A percentile compares a stretch with the other conserved stretches of the same genome.
phyloP scores from a whole-genome alignment of 306 rosid species.

The Hippophae tibetana region DNA sequence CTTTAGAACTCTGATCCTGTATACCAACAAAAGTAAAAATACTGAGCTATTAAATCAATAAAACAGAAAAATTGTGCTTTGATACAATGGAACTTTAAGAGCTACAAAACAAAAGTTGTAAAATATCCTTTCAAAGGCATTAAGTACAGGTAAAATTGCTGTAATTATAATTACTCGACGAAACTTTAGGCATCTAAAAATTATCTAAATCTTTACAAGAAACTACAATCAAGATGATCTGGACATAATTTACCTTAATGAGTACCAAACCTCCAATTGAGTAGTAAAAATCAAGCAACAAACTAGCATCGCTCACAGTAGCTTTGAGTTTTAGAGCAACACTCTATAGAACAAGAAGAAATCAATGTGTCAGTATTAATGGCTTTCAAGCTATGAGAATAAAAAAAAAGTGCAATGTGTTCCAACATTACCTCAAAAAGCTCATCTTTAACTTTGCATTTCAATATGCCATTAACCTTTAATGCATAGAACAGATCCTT shows the following conservation, averaged over 20 bases:
- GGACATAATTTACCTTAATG: slow-evolving; percentile 45
- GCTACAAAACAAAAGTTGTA: not conserved
- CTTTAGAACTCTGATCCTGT: slow-evolving; percentile 66
- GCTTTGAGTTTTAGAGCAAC: slow-evolving; percentile 50
- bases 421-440: slow-evolving; percentile 44
- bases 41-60: slow-evolving; percentile 13
- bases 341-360: slow-evolving; percentile 40
- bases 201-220: not conserved
- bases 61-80: slow-evolving; percentile 9
- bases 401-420: slow-evolving; percentile 8
- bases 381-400: slow-evolving; percentile 15
- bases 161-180: not conserved
- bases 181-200: too few relatives aligned
- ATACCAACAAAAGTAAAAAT: slow-evolving; percentile 4
- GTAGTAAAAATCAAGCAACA: slow-evolving; percentile 63
- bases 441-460: slow-evolving; percentile 47
- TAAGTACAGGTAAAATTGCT: not conserved
- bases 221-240: not conserved
- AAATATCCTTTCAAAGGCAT: not conserved
- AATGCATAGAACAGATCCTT: slow-evolving; percentile 73
- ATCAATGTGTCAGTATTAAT: slow-evolving; percentile 11
- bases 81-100: slow-evolving; percentile 7
- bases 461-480: slow-evolving; percentile 54
- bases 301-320: slow-evolving; percentile 47
- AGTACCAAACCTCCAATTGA: slow-evolving; percentile 71